Percentiles rank a stretch among this genome's conserved stretches.
These are phyloP conservation scores for Adansonia madagascariensis DNA, from an alignment of 441 rosid species.

Conservation along the genomic window DNA sequence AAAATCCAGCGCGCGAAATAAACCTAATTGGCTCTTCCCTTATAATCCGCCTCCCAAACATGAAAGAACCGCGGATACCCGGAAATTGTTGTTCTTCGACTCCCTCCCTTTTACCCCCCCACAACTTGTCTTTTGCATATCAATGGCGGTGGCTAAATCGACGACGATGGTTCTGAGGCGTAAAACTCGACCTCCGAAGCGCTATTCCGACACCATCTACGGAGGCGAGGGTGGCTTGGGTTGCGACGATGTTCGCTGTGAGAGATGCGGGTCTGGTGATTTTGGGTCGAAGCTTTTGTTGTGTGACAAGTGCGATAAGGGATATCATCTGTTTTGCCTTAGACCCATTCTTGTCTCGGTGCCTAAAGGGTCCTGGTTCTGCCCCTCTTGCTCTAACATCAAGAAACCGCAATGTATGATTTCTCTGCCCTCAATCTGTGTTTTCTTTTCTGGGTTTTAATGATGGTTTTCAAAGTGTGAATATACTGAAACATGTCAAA, in stretches of 20 bases:
- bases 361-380: constrained; percentile 70
- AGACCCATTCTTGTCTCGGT: constrained; percentile 68
- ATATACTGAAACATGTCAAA: neutral
- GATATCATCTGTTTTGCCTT: constrained; percentile 69
- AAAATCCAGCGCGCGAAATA: constrained; percentile 42
- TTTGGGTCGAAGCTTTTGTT: constrained; percentile 54
- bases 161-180: constrained; percentile 44
- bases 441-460: neutral
- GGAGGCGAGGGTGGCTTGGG: constrained; percentile 29
- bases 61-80: neutral
- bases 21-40: constrained; percentile 12
- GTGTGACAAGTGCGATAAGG: constrained; percentile 67
- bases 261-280: constrained; percentile 60
- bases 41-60: constrained; percentile 17
- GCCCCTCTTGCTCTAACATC: constrained; percentile 51
- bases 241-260: constrained; percentile 42
- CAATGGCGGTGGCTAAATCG: constrained; percentile 14
- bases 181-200: constrained; percentile 70
- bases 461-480: neutral
- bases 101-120: neutral
- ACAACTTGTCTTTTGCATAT: neutral
- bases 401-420: constrained; percentile 54
- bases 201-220: constrained; percentile 29
- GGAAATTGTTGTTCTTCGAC: neutral
- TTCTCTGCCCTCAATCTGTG: neutral